A percentile compares a stretch with the other conserved stretches of the same genome.
phyloP scores from a whole-genome alignment of 1,139 yeast species.

The Lodderomyces orthopsilosis region DNA sequence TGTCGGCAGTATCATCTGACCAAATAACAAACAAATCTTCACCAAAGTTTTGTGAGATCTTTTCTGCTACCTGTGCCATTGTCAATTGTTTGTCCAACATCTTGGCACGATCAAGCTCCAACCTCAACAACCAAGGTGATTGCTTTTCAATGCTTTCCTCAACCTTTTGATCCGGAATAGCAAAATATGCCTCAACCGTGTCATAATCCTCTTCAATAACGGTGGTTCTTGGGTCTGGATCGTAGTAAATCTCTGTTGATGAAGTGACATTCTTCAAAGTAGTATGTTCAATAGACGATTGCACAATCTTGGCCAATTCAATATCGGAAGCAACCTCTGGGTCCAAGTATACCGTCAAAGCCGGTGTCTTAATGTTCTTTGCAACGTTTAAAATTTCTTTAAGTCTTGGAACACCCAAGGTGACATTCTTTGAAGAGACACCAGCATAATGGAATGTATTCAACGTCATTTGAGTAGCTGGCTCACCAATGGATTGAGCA shows the following conservation, averaged over 20 bases:
- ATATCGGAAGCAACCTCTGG: constrained; percentile 82
- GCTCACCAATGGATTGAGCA: constrained; percentile 99
- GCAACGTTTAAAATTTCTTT: constrained; percentile 99
- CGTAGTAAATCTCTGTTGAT: constrained; percentile 96
- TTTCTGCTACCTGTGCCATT: constrained; percentile 98
- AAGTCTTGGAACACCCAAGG: constrained; percentile 98
- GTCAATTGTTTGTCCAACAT: constrained; percentile 97
- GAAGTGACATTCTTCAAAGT: constrained; percentile 92
- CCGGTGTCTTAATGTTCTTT: constrained; percentile 97
- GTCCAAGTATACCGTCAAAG: constrained; percentile 84
- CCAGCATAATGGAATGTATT: constrained; percentile 99
- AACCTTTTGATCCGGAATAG: constrained; percentile 96
- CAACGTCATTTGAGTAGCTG: constrained; percentile 99
- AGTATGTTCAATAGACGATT: constrained; percentile 96
- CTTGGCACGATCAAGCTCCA: constrained; percentile 96
- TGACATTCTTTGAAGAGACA: constrained; percentile 98
- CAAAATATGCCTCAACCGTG: constrained; percentile 94
- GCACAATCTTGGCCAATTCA: constrained; percentile 90
- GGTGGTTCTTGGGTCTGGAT: constrained; percentile 96
- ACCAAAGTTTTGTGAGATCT: constrained; percentile 88
- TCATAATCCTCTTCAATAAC: constrained; percentile 96
- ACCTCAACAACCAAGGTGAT: constrained; percentile 96
- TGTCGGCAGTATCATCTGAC: constrained; percentile 99
- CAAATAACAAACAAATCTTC: constrained; percentile 96
- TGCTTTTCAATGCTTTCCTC: constrained; percentile 91